phyloP scores from a whole-genome alignment of 2,329 filamentous ascomycete species.

The Beauveria pseudobassiana region DNA sequence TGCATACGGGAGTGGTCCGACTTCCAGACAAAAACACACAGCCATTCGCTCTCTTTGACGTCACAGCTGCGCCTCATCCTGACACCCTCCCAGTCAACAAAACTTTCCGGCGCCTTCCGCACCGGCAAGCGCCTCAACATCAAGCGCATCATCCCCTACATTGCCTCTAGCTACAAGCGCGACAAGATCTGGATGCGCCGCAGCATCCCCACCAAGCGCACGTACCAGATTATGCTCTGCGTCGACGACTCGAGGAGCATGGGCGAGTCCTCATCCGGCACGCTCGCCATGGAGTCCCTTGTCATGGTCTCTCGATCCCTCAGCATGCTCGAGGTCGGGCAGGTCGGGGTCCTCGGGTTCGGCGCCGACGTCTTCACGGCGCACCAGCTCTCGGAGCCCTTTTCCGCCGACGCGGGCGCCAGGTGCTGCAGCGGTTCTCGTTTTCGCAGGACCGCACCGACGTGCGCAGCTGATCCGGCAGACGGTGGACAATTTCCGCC shows the following conservation, averaged over 20 bases:
- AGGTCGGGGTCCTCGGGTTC: conserved; percentile 87
- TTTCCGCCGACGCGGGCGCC: conserved; percentile 69
- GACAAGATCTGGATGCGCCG: conserved; percentile 99
- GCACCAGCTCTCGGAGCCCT: conserved; percentile 76
- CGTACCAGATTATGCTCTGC: conserved; percentile 94
- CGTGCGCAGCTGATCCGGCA: conserved; percentile 64
- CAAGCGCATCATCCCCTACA: conserved; percentile 98
- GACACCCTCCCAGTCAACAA: conserved; percentile 87
- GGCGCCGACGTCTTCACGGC: conserved; percentile 77
- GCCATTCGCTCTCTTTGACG: conserved; percentile 80
- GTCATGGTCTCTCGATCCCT: conserved; percentile 84
- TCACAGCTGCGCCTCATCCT: conserved; percentile 95
- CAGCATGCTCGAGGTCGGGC: conserved; percentile 87
- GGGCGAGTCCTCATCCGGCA: conserved; percentile 69
- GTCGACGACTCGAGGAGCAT: conserved; percentile 95
- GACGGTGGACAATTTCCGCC: conserved; percentile 74
- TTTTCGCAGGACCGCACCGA: conserved; percentile 85
- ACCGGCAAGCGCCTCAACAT: conserved; percentile 98
- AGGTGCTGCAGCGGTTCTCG: conserved; percentile 73
- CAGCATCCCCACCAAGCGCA: conserved; percentile 81
- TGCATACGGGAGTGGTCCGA: conserved; percentile 73
- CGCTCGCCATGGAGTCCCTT: conserved; percentile 85
- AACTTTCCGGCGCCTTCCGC: conserved; percentile 91
- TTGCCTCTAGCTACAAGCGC: conserved; percentile 94
- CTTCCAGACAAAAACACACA: conserved; percentile 77